These are phyloP conservation scores for Barbarea vulgaris DNA, from an alignment of 345 rosid species.

Conservation along the genomic window DNA sequence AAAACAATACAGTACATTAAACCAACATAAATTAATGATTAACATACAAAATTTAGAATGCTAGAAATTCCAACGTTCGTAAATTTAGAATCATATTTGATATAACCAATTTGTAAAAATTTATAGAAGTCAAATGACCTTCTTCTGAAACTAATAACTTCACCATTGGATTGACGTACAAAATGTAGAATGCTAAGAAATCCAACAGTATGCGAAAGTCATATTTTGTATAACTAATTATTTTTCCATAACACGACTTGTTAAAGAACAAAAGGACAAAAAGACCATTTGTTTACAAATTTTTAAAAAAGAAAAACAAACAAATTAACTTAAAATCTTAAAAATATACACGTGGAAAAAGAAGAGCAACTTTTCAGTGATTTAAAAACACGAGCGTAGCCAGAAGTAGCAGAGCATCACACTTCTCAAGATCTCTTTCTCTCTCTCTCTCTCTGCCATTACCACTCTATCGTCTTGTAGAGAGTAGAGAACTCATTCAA, in stretches of 20 bases:
- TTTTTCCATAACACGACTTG: background rate
- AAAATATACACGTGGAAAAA: conserved; percentile 9
- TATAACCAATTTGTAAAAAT: too few relatives aligned
- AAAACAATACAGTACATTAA: too few relatives aligned
- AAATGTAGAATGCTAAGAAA: background rate
- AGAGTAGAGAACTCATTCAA: conserved; percentile 24
- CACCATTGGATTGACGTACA: too few relatives aligned
- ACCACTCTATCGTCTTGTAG: background rate
- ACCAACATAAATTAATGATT: background rate
- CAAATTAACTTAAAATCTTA: background rate
- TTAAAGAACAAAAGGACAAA: background rate
- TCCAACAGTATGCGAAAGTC: background rate
- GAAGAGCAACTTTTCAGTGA: conserved; percentile 22
- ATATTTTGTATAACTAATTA: background rate
- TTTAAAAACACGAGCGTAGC: conserved; percentile 7
- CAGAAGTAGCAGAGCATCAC: conserved; percentile 21
- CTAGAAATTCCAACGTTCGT: background rate
- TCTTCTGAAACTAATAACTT: background rate
- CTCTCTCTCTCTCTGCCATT: conserved; percentile 16
- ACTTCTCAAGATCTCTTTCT: conserved; percentile 27
- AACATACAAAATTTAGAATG: background rate
- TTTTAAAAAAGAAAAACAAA: too few relatives aligned
- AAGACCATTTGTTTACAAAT: background rate
- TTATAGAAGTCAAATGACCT: background rate
- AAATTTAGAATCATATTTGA: too few relatives aligned